Conservation (phyloP, 2,329 filamentous ascomycete species). For the Xylariaceae sp. region DNA sequence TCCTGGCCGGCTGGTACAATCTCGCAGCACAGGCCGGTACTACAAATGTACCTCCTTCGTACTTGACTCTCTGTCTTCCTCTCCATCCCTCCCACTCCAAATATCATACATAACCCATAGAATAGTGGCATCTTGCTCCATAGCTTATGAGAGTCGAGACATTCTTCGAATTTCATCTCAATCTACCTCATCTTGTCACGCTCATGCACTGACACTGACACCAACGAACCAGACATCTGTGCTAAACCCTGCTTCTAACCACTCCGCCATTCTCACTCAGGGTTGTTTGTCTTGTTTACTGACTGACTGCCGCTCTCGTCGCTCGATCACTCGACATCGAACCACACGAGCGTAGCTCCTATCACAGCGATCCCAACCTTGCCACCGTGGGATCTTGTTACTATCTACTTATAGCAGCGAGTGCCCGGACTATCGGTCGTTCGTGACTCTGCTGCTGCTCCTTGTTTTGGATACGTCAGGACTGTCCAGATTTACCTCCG, state of each 20-base stretch:
- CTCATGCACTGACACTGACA: not conserved
- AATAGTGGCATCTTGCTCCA: not conserved
- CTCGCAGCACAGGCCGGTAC: not conserved
- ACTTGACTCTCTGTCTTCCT: not conserved
- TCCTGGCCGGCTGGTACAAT: not conserved
- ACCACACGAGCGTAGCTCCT: not conserved
- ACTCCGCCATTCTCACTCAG: not conserved
- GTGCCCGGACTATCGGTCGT: slow-evolving; percentile 1
- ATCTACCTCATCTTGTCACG: not conserved
- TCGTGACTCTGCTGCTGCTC: slow-evolving; percentile 1
- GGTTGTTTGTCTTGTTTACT: not conserved
- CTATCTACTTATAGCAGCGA: not conserved
- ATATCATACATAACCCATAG: not conserved
- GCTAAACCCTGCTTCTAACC: not conserved
- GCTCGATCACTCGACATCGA: not conserved
- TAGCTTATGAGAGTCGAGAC: not conserved
- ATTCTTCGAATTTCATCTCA: not conserved
- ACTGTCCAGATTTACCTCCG: not conserved
- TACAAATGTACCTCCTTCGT: not conserved
- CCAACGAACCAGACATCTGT: not conserved
- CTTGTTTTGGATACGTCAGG: not conserved
- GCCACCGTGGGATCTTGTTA: not conserved
- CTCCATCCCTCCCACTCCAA: not conserved
- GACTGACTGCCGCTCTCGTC: not conserved
- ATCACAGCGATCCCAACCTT: not conserved